phyloP scores from a whole-genome alignment of 2,329 filamentous ascomycete species.

The Xylariaceae sp. region DNA sequence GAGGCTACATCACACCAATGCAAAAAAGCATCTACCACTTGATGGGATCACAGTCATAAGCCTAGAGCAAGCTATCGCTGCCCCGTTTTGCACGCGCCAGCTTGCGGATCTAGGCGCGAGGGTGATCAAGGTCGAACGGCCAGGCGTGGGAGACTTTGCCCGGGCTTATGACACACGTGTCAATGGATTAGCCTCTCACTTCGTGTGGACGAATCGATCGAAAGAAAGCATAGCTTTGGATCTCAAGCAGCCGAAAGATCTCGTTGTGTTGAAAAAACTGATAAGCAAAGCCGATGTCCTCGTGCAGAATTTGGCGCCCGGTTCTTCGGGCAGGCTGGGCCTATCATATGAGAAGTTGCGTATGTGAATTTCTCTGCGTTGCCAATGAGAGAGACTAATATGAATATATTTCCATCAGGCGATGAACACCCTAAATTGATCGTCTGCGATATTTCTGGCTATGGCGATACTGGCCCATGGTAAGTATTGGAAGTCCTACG shows the following conservation, averaged over 20 bases:
- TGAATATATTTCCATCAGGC: too few relatives aligned
- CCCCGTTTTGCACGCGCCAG: conserved; percentile 52
- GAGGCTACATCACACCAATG: not conserved
- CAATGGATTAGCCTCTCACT: conserved; percentile 48
- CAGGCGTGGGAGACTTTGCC: conserved; percentile 49
- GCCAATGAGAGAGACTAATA: too few relatives aligned
- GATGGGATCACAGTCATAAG: conserved; percentile 48
- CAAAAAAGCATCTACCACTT: conserved; percentile 25
- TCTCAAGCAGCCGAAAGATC: conserved; percentile 41
- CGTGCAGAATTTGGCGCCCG: conserved; percentile 51
- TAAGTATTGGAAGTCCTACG: too few relatives aligned
- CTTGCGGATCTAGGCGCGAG: conserved; percentile 51
- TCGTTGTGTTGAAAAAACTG: conserved; percentile 40
- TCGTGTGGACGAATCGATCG: conserved; percentile 53
- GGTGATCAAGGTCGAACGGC: conserved; percentile 53
- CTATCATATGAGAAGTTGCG: conserved; percentile 38
- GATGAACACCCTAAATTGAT: conserved; percentile 41
- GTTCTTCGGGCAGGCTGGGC: conserved; percentile 44
- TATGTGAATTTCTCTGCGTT: too few relatives aligned
- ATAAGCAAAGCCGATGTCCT: conserved; percentile 45
- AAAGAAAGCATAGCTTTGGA: conserved; percentile 51
- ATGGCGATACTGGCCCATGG: conserved; percentile 46
- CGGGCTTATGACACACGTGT: conserved; percentile 48
- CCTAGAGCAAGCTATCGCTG: conserved; percentile 52
- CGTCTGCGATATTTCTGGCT: conserved; percentile 53